Evolutionary conservation across 2,329 filamentous ascomycete genomes (phyloP), one percentile per base, ranked within the genome.

Genomic region (Microdochium trichocladiopsis): DNA sequence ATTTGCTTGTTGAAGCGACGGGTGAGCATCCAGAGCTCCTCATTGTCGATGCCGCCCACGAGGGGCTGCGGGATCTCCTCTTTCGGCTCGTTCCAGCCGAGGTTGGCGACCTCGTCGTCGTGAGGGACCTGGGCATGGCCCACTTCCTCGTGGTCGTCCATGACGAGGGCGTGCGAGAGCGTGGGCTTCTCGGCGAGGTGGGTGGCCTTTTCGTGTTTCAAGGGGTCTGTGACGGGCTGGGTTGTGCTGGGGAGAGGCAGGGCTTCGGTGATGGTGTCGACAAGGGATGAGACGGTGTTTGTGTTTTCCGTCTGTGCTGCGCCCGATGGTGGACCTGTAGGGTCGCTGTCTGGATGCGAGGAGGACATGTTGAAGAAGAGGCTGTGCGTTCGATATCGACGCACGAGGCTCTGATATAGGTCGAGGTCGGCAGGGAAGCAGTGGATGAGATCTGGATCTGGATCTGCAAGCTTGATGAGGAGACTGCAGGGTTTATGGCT

Each of bases 1-100:
- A 80, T 70, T 69, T 82, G 79, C 73, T 90, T 90, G 65, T 92
- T 84, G 66, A 92, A 91, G 1, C 88, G 76, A 23, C 88, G 75
- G 25, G 89, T 71, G 18, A 91, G 70, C 49, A 88, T 71, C 84
- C 87, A 91, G 0, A 90, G 67, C 55, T 90, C 83, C 37, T 91
- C 86, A 56, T 91, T 91, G 12, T 75, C 73, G 53, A 91, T 65
- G 0, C 86, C 85, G 1, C 84, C 82, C 0, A 90, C 82, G 11
- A 91, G 71, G 0, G 81, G 83, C 25, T 69, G 71, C 0, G 78
- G 69, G 31, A 87, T 77, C n/a, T 74, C 63, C 25, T 78, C 68
- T 50, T 79, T 74, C 25, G 75, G 71, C 53, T 84, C 76, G 55
- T 86, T 82, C 86, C 86, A 89, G n/a, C 86, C 86, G 18, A 89